A percentile compares a stretch with the other conserved stretches of the same genome.
These are phyloP conservation scores for Macrotyloma uniflorum DNA, from an alignment of 306 rosid species.

Conservation along the genomic window DNA sequence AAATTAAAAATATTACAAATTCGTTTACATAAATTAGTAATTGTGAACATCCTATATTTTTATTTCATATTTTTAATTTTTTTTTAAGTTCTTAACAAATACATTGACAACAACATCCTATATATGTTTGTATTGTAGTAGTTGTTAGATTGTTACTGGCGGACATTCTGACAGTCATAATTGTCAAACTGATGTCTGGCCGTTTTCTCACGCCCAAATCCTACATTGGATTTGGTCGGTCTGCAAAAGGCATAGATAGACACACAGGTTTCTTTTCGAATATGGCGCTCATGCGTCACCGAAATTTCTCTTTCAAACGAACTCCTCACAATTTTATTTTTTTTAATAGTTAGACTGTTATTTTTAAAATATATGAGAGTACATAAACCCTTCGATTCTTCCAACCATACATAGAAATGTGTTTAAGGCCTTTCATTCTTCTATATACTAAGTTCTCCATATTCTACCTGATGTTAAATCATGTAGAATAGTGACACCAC, in stretches of 20 bases:
- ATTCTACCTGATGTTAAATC: too few species aligned
- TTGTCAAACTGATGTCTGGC: constrained; percentile 56
- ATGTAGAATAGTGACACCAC: too few species aligned
- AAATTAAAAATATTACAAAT: not conserved
- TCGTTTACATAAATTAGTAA: too few species aligned
- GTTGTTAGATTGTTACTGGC: not conserved
- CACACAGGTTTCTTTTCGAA: constrained; percentile 48
- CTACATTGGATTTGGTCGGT: constrained; percentile 67
- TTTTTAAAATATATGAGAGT: too few species aligned
- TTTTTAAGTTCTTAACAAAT: not conserved
- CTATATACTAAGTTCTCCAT: too few species aligned
- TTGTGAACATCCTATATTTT: not conserved
- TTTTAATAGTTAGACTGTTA: too few species aligned
- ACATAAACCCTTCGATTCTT: too few species aligned
- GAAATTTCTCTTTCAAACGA: constrained; percentile 43
- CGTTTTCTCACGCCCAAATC: constrained; percentile 76
- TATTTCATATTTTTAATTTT: not conserved
- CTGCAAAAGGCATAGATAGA: not conserved
- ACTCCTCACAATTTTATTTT: not conserved
- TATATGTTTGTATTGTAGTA: not conserved
- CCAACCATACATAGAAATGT: too few species aligned
- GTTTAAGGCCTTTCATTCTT: too few species aligned
- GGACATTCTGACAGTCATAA: not conserved
- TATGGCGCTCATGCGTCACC: constrained; percentile 57
- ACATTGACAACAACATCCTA: too few species aligned